phyloP scores from a whole-genome alignment of 352 stramenopile genomes.

The Pythium apleroticum region DNA sequence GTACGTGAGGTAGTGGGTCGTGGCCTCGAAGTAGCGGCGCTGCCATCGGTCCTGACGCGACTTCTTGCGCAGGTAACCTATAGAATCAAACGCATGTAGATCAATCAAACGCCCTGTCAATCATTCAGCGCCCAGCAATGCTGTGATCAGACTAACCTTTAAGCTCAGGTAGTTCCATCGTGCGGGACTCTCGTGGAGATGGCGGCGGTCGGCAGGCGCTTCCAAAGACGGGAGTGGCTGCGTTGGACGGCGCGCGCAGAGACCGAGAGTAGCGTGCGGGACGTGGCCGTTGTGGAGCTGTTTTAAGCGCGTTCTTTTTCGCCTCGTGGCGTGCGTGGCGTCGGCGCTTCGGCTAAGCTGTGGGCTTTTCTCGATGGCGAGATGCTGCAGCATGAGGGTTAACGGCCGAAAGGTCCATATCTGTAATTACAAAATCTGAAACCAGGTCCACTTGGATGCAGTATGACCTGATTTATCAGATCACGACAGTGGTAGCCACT shows the following conservation, averaged over 20 bases:
- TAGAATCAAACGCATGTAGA: neutral
- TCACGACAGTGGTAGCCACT: neutral
- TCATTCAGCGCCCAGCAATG: neutral
- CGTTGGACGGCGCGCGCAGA: slow-evolving; percentile 2
- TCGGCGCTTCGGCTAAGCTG: slow-evolving; percentile 6
- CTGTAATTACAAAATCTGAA: slow-evolving; percentile 19
- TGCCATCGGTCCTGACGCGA: slow-evolving; percentile 93
- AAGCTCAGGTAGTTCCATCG: slow-evolving; percentile 77
- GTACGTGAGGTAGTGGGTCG: slow-evolving; percentile 97
- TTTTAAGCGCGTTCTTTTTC: slow-evolving; percentile 18
- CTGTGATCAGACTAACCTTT: slow-evolving; percentile 70
- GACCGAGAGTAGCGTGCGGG: neutral
- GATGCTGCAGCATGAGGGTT: slow-evolving; percentile 1
- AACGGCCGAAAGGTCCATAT: neutral
- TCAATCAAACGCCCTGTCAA: neutral
- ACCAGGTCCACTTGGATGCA: neutral
- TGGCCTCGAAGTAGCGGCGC: slow-evolving; percentile 97
- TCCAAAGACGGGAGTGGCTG: slow-evolving; percentile 5
- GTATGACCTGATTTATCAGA: slow-evolving; percentile 2
- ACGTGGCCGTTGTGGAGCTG: slow-evolving; percentile 11
- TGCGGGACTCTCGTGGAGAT: neutral
- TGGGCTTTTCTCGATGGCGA: slow-evolving; percentile 13
- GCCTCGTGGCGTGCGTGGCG: neutral
- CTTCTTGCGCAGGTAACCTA: slow-evolving; percentile 93
- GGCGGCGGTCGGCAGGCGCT: neutral